Evolutionary conservation across 2,329 filamentous ascomycete genomes (phyloP).

Genomic region (Tolypocladium guangdongense): DNA sequence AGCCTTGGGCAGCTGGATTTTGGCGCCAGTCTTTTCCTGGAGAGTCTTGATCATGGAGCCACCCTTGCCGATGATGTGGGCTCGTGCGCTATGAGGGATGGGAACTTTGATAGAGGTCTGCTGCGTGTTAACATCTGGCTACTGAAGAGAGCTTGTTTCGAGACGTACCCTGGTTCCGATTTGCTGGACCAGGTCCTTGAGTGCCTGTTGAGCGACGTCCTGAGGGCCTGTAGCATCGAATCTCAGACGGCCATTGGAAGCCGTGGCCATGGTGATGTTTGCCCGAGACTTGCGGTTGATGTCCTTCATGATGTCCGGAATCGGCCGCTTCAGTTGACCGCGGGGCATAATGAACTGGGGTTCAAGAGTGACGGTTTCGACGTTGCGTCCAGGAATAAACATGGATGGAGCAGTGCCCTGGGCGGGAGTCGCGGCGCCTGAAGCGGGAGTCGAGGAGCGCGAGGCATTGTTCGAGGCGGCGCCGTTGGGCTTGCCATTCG

Average conservation of each 20-base stretch:
- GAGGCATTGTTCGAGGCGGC: conserved; percentile 44
- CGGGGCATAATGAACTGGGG: conserved; percentile 67
- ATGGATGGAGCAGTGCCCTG: conserved; percentile 37
- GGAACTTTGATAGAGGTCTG: conserved; percentile 57
- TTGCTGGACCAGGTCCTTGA: conserved; percentile 81
- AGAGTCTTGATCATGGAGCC: conserved; percentile 85
- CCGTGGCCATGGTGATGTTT: conserved; percentile 64
- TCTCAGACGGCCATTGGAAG: conserved; percentile 60
- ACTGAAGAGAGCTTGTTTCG: no score
- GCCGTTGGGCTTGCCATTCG: conserved; percentile 42
- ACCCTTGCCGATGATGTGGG: conserved; percentile 87
- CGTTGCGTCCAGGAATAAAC: conserved; percentile 71
- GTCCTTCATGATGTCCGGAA: conserved; percentile 77
- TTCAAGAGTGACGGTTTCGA: conserved; percentile 64
- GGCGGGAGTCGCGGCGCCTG: conserved; percentile 37
- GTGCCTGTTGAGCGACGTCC: conserved; percentile 73
- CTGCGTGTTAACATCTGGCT: conserved; percentile 1
- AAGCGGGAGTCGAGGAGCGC: conserved; percentile 51
- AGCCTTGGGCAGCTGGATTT: conserved; percentile 77
- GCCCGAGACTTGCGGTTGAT: conserved; percentile 89
- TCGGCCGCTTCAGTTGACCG: conserved; percentile 69
- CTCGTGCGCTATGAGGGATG: conserved; percentile 71
- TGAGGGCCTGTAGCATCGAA: conserved; percentile 81
- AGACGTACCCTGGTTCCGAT: conserved; percentile 68
- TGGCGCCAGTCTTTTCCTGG: conserved; percentile 79